Evolutionary conservation across 2,329 filamentous ascomycete genomes (phyloP).

Genomic region (Niveomyces coronatus): DNA sequence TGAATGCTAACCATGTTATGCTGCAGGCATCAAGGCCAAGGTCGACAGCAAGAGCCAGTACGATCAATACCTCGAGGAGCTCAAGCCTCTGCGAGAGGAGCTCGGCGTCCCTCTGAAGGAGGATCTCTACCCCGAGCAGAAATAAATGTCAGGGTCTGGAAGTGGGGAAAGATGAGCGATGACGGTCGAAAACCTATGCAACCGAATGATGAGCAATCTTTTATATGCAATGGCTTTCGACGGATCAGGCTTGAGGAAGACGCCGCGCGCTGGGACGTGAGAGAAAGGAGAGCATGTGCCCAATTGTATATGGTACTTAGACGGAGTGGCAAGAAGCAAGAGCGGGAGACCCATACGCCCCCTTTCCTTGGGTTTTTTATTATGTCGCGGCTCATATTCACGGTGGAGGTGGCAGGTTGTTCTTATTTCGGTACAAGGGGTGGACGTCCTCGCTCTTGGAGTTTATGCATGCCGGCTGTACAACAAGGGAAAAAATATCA

Average conservation of each 20-base stretch:
- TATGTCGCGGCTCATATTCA: neutral
- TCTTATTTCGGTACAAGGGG: too few species aligned
- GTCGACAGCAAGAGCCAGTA: slow-evolving; percentile 98
- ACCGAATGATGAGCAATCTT: too few species aligned
- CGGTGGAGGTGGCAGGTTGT: neutral
- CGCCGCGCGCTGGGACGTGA: neutral
- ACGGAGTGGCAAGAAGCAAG: slow-evolving; percentile 11
- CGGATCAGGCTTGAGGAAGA: neutral
- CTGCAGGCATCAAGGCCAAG: slow-evolving; percentile 90
- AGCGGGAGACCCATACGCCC: slow-evolving; percentile 5
- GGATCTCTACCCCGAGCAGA: slow-evolving; percentile 70
- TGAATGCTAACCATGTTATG: neutral
- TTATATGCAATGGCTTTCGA: slow-evolving; percentile 8
- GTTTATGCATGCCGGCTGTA: neutral
- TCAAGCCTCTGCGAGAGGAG: slow-evolving; percentile 87
- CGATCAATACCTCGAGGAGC: slow-evolving; percentile 88
- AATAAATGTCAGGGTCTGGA: slow-evolving; percentile 16
- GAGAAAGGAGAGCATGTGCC: slow-evolving; percentile 12
- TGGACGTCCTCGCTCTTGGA: neutral
- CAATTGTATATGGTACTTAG: slow-evolving; percentile 29
- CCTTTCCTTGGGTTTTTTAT: neutral
- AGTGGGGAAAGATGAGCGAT: neutral
- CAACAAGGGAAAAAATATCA: neutral
- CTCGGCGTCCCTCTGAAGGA: slow-evolving; percentile 87
- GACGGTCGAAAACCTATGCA: neutral